Evolutionary conservation across 257 asterid species (phyloP).

Genomic region (Solanum paucissectum): DNA sequence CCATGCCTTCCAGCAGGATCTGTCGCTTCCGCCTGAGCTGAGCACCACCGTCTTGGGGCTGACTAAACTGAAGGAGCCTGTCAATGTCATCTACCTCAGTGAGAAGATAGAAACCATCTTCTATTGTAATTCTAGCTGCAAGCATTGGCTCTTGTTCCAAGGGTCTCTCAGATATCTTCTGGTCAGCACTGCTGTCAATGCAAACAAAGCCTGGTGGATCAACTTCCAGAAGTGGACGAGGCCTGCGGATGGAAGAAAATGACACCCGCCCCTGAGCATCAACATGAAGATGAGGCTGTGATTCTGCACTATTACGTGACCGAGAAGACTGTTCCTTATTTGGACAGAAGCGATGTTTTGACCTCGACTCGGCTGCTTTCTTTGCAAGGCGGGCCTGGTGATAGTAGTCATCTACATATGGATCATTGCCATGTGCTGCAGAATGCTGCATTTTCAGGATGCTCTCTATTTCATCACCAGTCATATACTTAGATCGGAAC

Average conservation of each 20-base stretch:
- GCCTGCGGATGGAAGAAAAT: slow-evolving; percentile 24
- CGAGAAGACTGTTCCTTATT: slow-evolving; percentile 13
- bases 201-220: slow-evolving; percentile 10
- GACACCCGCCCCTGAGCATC: slow-evolving; percentile 23
- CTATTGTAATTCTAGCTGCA: slow-evolving; percentile 23
- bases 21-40: slow-evolving; percentile 33
- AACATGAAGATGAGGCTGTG: slow-evolving; percentile 20
- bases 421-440: slow-evolving; percentile 19
- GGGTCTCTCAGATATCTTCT: slow-evolving; percentile 8
- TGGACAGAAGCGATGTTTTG: slow-evolving; percentile 15
- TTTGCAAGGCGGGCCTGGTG: slow-evolving; percentile 21
- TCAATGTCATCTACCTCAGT: slow-evolving; percentile 25
- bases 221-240: slow-evolving; percentile 21
- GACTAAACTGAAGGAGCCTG: slow-evolving; percentile 16
- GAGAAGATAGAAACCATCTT: slow-evolving; percentile 22
- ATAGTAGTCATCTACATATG: slow-evolving; percentile 22
- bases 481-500: slow-evolving; percentile 24
- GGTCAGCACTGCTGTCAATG: slow-evolving; percentile 5
- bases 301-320: slow-evolving; percentile 9
- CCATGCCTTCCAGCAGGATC: slow-evolving; percentile 40
- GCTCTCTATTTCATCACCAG: slow-evolving; percentile 20
- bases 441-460: slow-evolving; percentile 21
- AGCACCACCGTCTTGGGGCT: slow-evolving; percentile 23
- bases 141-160: slow-evolving; percentile 26
- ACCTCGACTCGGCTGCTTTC: slow-evolving; percentile 6